Percentiles rank a stretch among this genome's conserved stretches.
These are phyloP conservation scores for Scleroderma citrinum DNA, from an alignment of 768 basidiomycete species.

Conservation along the genomic window DNA sequence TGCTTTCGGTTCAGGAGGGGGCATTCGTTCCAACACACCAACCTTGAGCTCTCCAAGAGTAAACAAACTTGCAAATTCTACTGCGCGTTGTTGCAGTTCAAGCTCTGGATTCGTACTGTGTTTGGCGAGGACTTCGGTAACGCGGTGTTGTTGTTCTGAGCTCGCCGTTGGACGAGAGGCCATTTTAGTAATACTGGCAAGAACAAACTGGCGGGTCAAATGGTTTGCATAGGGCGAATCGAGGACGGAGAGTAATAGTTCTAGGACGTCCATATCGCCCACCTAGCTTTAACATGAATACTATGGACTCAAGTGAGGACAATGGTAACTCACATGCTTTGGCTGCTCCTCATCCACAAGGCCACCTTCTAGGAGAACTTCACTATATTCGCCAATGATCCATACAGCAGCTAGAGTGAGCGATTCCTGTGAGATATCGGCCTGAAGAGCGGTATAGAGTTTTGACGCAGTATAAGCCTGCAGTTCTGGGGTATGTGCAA, in stretches of 20 bases:
- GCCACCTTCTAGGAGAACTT: conserved; percentile 81
- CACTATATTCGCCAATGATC: conserved; percentile 96
- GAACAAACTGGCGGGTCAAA: conserved; percentile 86
- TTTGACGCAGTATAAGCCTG: conserved; percentile 94
- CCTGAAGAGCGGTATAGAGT: conserved; percentile 78
- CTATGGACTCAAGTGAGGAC: not conserved
- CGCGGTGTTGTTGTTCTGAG: conserved; percentile 65
- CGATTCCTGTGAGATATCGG: conserved; percentile 95
- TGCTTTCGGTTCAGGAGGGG: conserved; percentile 96
- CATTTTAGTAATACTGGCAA: conserved; percentile 86
- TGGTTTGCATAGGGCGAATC: conserved; percentile 94
- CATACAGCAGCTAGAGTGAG: conserved; percentile 90
- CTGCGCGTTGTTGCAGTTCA: conserved; percentile 92
- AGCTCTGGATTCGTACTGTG: conserved; percentile 88
- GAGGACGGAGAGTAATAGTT: conserved; percentile 79
- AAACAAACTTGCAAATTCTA: conserved; percentile 89
- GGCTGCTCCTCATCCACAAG: conserved; percentile 72
- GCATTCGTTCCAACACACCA: conserved; percentile 96
- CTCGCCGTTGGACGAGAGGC: conserved; percentile 72
- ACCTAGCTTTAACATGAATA: conserved; percentile 38
- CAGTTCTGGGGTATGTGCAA: conserved; percentile 94
- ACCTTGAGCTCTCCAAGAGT: conserved; percentile 65
- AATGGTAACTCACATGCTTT: conserved; percentile 44
- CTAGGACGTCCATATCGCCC: conserved; percentile 76
- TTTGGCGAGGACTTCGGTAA: conserved; percentile 68